Percentiles rank a stretch among this genome's conserved stretches.
Conservation (phyloP, 2,329 filamentous ascomycete species). For the Colletotrichum sp. region DNA sequence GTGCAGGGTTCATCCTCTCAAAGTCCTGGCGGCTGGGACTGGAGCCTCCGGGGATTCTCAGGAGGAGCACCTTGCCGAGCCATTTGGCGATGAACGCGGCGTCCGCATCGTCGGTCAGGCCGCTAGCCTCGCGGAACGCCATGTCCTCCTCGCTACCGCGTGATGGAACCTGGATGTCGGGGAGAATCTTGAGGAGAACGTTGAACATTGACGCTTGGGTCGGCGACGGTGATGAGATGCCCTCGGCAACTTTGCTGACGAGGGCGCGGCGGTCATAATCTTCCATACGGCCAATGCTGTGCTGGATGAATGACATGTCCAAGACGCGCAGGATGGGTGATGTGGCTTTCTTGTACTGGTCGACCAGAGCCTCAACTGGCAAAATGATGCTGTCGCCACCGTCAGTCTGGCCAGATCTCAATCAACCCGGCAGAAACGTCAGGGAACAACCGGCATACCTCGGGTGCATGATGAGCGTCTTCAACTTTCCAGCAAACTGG, state of each 20-base stretch:
- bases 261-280: constrained; percentile 71
- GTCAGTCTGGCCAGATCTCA: constrained; percentile 9
- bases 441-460: not conserved
- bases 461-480: constrained; percentile 6
- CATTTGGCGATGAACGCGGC: constrained; percentile 75
- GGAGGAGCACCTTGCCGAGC: constrained; percentile 78
- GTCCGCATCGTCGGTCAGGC: constrained; percentile 71
- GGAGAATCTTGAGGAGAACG: constrained; percentile 77
- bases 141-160: constrained; percentile 81
- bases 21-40: constrained; percentile 22
- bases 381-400: constrained; percentile 65
- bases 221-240: constrained; percentile 56
- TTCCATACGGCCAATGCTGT: constrained; percentile 65
- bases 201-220: constrained; percentile 74
- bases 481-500: constrained; percentile 12
- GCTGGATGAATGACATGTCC: constrained; percentile 87
- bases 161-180: constrained; percentile 73
- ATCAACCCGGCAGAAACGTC: not conserved
- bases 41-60: constrained; percentile 42
- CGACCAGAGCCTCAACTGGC: constrained; percentile 82
- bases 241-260: constrained; percentile 72
- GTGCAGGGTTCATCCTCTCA: constrained; percentile 48
- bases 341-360: constrained; percentile 82
- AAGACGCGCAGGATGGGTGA: constrained; percentile 83
- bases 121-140: constrained; percentile 68